phyloP scores from a whole-genome alignment of 176 grass and related monocot genomes.

The Oryza glaberrima region DNA sequence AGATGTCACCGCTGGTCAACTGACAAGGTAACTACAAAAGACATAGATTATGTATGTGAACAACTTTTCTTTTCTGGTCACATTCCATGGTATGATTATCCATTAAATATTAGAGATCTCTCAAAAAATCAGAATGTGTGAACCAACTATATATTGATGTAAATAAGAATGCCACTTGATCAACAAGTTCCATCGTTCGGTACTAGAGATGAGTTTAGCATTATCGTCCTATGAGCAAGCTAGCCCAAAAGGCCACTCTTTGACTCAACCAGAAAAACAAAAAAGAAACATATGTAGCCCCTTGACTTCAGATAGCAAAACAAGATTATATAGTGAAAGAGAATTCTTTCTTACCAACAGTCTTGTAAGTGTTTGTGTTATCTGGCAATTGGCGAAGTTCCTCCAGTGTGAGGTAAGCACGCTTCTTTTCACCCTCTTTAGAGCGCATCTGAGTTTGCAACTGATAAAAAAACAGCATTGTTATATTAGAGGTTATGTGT shows the following conservation, averaged over 20 bases:
- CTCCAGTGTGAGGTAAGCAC: constrained; percentile 86
- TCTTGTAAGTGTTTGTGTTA: constrained; percentile 89
- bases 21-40: background rate
- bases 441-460: constrained; percentile 77
- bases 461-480: constrained; percentile 50
- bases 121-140: background rate
- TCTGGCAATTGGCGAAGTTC: constrained; percentile 86
- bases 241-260: constrained; percentile 22
- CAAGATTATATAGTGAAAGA: constrained; percentile 21
- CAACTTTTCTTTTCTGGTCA: constrained; percentile 2
- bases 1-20: constrained; percentile 6
- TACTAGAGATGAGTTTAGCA: background rate
- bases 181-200: background rate
- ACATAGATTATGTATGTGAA: background rate
- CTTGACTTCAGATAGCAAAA: constrained; percentile 24
- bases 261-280: background rate
- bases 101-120: background rate
- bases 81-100: too few relatives aligned
- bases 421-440: constrained; percentile 94
- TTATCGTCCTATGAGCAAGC: background rate
- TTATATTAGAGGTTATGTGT: constrained; percentile 16
- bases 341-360: constrained; percentile 61
- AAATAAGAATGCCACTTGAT: background rate
- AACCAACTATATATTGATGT: constrained; percentile 3
- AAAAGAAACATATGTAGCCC: background rate